Conservation (phyloP, 1,139 yeast genomes). For the Saccharomyces hybrid region DNA sequence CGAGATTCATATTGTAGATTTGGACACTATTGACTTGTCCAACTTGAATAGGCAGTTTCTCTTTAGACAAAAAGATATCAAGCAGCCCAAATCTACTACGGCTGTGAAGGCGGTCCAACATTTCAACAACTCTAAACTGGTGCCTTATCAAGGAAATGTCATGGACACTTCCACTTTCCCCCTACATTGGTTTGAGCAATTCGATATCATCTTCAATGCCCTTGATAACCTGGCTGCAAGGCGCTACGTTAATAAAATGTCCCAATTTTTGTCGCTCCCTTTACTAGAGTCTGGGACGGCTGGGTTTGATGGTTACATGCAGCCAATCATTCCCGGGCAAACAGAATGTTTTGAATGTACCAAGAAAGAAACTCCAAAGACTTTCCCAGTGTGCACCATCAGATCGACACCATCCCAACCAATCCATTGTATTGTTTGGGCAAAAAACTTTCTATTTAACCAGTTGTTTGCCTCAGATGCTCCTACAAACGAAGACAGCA, state of each 20-base stretch:
- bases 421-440: slow-evolving; percentile 96
- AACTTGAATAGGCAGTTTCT: slow-evolving; percentile 91
- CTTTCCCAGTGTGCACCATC: slow-evolving; percentile 94
- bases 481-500: slow-evolving; percentile 37
- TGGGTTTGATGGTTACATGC: slow-evolving; percentile 89
- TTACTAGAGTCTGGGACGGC: slow-evolving; percentile 93
- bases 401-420: slow-evolving; percentile 96
- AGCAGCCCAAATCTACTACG: slow-evolving; percentile 73
- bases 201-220: slow-evolving; percentile 82
- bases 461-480: slow-evolving; percentile 49
- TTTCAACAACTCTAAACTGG: slow-evolving; percentile 65
- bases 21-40: slow-evolving; percentile 88
- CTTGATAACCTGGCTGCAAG: slow-evolving; percentile 91
- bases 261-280: slow-evolving; percentile 65
- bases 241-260: slow-evolving; percentile 77
- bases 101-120: slow-evolving; percentile 74
- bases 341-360: slow-evolving; percentile 94
- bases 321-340: slow-evolving; percentile 73
- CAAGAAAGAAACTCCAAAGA: slow-evolving; percentile 78
- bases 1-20: slow-evolving; percentile 84
- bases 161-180: slow-evolving; percentile 71
- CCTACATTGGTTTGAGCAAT: slow-evolving; percentile 72
- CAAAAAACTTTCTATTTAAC: slow-evolving; percentile 78
- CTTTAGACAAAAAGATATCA: slow-evolving; percentile 80
- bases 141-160: slow-evolving; percentile 83